phyloP scores from a whole-genome alignment of 164 flowering plant genomes.

The Tetrastigma voinierianum region DNA sequence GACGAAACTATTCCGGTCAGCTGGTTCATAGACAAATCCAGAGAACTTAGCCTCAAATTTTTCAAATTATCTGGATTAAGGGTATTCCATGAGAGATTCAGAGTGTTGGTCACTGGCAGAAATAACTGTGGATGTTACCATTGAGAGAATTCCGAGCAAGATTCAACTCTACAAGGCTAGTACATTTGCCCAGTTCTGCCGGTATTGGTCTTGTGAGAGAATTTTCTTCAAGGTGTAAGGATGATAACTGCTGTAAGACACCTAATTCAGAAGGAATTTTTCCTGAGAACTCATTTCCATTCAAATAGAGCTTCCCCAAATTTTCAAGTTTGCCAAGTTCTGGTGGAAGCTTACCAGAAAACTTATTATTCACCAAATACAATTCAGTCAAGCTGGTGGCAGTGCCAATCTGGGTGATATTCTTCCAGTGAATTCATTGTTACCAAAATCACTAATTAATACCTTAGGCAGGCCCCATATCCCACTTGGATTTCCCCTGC shows the following conservation, averaged over 20 bases:
- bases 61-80: conserved; percentile 55
- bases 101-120: conserved; percentile 59
- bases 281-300: conserved; percentile 62
- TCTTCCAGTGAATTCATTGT: no score
- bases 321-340: conserved; percentile 50
- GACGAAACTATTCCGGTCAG: no score
- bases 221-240: no score
- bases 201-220: conserved; percentile 68
- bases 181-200: conserved; percentile 54
- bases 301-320: conserved; percentile 52
- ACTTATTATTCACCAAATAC: no score
- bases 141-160: no score
- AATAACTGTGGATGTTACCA: conserved; percentile 59
- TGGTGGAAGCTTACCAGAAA: conserved; percentile 69
- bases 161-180: conserved; percentile 59
- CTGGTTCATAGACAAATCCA: conserved; percentile 88
- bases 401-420: no score
- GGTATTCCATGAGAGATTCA: conserved; percentile 70
- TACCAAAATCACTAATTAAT: conserved; percentile 70
- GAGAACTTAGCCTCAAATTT: conserved; percentile 61
- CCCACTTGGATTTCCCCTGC: conserved; percentile 56
- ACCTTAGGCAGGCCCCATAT: conserved; percentile 75
- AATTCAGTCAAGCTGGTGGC: no score
- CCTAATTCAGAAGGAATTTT: conserved; percentile 60
- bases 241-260: no score